Evolutionary conservation across 208 protist genomes (phyloP), one percentile per base, ranked within the genome.

Genomic region (Herpetomonas tarakana): DNA sequence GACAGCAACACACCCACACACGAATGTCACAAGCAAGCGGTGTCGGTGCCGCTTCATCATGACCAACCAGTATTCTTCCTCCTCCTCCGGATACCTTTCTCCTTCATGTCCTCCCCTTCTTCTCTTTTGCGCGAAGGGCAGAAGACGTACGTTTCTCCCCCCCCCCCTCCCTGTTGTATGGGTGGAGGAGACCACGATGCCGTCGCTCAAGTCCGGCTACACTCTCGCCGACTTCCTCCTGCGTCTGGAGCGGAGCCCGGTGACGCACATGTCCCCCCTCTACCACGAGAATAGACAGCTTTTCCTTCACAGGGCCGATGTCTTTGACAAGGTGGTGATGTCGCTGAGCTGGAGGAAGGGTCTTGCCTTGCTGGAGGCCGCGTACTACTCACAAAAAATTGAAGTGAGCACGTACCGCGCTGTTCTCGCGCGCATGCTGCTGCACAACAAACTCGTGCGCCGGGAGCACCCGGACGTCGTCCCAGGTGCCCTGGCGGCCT

Each of bases 171-270:
- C n/a, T n/a, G n/a, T n/a, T n/a, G n/a, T n/a, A n/a, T n/a, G n/a
- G n/a, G n/a, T n/a, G n/a, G n/a, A n/a, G n/a, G n/a, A n/a, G n/a
- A n/a, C n/a, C n/a, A 58, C 56, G 21, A 89, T 90, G 81, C 86
- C 86, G 16, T 41, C 77, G 9, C 21, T 81, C 0, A 64, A 50
- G 11, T 84, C 79, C 4, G 65, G 71, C 18, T 94, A 92, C 75
- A 92, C 88, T 28, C 88, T 94, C 25, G 74, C 77, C 46, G 88
- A 92, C 65, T 94, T 94, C 59, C 71, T 94, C 22, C 56, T 71
- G 56, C 84, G 88, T 1, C 70, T 95, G 57, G 74, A 92, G 79
- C 83, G 85, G 21, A 92, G 86, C 47, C 83, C 86, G 14, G 59
- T 62, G 3, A 49, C 69, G 3, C 74, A 95, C 69, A 90, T 92